Evolutionary conservation across 1,284 basidiomycete genomes (phyloP), one percentile per base, ranked within the genome.

Genomic region (Irpex sp.): DNA sequence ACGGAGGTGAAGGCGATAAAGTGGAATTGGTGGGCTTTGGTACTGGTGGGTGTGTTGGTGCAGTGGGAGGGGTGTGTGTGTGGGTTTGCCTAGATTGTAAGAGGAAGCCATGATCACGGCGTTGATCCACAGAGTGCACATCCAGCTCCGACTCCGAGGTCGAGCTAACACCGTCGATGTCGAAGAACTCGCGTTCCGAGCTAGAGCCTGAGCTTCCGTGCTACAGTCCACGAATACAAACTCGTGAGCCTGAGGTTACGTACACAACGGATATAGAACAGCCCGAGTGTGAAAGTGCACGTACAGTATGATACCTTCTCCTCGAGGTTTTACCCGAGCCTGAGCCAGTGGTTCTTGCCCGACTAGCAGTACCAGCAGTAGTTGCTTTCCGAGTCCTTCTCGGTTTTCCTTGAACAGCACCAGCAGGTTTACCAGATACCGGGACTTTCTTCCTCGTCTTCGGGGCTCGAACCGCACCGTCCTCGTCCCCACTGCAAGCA

Each of bases 91-190:
- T 34, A 34, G 31, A 6, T 6, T 34, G 31, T 34, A 6, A 34
- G 31, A 26, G 21, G 21, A 26, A 26, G 21, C 21, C 21, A 26
- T 26, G 21, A 3, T 26, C n/a, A n/a, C n/a, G n/a, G n/a, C n/a
- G n/a, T n/a, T n/a, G n/a, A n/a, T n/a, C n/a, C n/a, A n/a, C n/a
- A n/a, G n/a, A n/a, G n/a, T n/a, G n/a, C n/a, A n/a, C n/a, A n/a
- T n/a, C n/a, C n/a, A n/a, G n/a, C n/a, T n/a, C n/a, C 67, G 60
- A 65, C 66, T 11, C 13, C 40, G 31, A 64, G 65, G 62, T 73
- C 71, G 70, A 66, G 63, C 70, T 74, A 62, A 76, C 70, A 15
- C 69, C 72, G 61, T 75, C 65, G 17, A 77, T 64, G 60, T 76
- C 76, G 66, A 77, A 75, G 64, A 71, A 72, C 55, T 77, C 75